Conservation (phyloP, 371 early-diverging fungal species). For the Syncephalastrum racemosum region DNA sequence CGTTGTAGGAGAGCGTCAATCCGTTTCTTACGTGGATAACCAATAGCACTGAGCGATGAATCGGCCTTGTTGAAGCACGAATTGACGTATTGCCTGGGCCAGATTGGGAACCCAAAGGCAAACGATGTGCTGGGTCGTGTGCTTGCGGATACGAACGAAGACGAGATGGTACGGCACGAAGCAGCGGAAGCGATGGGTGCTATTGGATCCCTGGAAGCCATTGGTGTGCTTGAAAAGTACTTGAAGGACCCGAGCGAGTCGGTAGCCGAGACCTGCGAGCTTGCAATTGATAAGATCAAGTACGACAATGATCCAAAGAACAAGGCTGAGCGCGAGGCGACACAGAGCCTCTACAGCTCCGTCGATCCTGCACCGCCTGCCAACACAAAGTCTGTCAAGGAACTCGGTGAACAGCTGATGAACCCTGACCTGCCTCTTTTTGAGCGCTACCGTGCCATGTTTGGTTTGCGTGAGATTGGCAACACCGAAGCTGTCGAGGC, state of each 20-base stretch:
- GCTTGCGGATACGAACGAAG: conserved; percentile 70
- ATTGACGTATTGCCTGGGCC: conserved; percentile 98
- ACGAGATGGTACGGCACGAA: conserved; percentile 92
- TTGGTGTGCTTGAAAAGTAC: conserved; percentile 75
- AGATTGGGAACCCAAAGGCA: conserved; percentile 90
- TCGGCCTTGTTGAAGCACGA: conserved; percentile 98
- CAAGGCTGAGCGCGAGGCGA: conserved; percentile 39
- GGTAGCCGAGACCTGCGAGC: conserved; percentile 93
- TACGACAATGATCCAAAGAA: conserved; percentile 64
- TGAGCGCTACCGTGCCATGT: conserved; percentile 98
- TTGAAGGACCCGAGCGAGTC: conserved; percentile 63
- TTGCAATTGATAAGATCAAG: conserved; percentile 90
- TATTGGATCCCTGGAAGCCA: conserved; percentile 70
- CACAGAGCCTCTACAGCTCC: conserved; percentile 65
- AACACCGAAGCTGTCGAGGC: conserved; percentile 85
- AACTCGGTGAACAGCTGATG: conserved; percentile 68
- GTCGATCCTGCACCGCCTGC: conserved; percentile 95
- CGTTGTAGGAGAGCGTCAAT: neutral
- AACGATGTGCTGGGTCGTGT: conserved; percentile 72
- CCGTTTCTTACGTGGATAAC: conserved; percentile 2
- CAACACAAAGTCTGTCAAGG: conserved; percentile 57
- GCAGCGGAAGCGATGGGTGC: conserved; percentile 98
- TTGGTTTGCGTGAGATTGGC: conserved; percentile 93
- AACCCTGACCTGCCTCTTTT: conserved; percentile 79
- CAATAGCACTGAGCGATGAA: conserved; percentile 75